These are phyloP conservation scores for Alternaria arborescens DNA, from an alignment of 2,329 filamentous ascomycete species.

Conservation along the genomic window DNA sequence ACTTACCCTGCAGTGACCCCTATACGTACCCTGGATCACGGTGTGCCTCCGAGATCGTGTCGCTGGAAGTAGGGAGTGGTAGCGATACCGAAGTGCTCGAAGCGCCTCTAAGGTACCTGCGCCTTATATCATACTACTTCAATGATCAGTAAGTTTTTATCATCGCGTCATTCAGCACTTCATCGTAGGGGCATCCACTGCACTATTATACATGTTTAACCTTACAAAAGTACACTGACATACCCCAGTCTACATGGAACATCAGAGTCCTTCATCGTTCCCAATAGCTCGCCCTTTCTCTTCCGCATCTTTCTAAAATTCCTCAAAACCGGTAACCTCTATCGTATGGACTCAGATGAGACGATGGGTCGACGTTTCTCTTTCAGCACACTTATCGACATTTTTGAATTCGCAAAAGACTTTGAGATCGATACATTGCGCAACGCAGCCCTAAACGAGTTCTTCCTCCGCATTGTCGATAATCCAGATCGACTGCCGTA, in stretches of 20 bases:
- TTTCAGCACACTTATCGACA: not conserved
- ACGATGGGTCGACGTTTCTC: not conserved
- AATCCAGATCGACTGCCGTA: not conserved
- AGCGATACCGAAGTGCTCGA: not conserved
- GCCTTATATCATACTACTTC: not conserved
- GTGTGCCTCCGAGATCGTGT: not conserved
- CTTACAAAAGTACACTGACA: not conserved
- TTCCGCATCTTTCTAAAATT: not conserved
- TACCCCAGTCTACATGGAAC: not conserved
- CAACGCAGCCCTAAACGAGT: not conserved
- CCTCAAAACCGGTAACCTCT: not conserved
- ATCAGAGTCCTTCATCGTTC: not conserved
- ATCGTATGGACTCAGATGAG: not conserved
- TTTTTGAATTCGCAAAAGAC: not conserved
- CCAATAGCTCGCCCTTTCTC: not conserved
- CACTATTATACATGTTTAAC: not conserved
- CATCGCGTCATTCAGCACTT: not conserved
- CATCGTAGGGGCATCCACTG: not conserved
- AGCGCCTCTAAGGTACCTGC: not conserved
- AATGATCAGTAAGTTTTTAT: not conserved
- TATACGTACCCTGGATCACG: too few relatives aligned
- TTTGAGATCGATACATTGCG: not conserved
- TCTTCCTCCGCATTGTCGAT: slow-evolving; percentile 1
- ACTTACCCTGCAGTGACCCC: not conserved
- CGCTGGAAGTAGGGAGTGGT: not conserved